Base-by-base conservation (phyloP, 139 green algal species). In the Tetradesmus obliquus region DNA sequence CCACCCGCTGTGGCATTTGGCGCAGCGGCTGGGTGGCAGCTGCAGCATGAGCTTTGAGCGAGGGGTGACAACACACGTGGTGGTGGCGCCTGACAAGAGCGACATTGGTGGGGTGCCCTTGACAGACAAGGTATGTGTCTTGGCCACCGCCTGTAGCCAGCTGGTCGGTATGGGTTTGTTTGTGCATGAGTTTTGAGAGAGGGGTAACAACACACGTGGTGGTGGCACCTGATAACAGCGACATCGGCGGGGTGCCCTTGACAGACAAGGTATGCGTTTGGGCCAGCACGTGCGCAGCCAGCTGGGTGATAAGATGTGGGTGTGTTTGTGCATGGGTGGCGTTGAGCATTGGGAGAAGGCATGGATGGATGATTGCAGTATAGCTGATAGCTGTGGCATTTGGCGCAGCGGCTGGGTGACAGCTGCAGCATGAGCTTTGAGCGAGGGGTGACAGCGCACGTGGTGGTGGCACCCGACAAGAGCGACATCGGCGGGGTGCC, bases 1-100 rank as follows among this genome's bases (percentile, higher is more conserved):
- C 53, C 96, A 99, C 86, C 95, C 94, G 9, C 89, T 98, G 74
- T 99, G 97, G 97, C 89, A 93, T 79, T 89, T 98, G 55, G 97
- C 97, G 0, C 85, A 94, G 84, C 51, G 94, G 20, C 86, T 99
- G 84, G 97, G 97, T 0, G 97, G 97, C 1, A 45, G 69, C 1
- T 98, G 95, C 84, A n/a, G 71, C 17, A 32, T 69, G 6, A 84
- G 91, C 9, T 66, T 88, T 13, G 72, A 9, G 4, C 74, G 92
- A 2, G 74, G 57, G 3, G 13, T 45, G 0, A 93, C 93, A 9
- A 93, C 93, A 51, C 97, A 98, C 86, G 91, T 98, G 5, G 93
- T 98, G 32, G 94, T 97, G 53, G 87, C 92, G 69, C 60, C 69
- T 79, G 62, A 97, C 96, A 19, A 92, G 94, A 58, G 96, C 95